A percentile compares a stretch with the other conserved stretches of the same genome.
phyloP scores from a whole-genome alignment of 768 basidiomycete species.

The Atractiella rhizophila region DNA sequence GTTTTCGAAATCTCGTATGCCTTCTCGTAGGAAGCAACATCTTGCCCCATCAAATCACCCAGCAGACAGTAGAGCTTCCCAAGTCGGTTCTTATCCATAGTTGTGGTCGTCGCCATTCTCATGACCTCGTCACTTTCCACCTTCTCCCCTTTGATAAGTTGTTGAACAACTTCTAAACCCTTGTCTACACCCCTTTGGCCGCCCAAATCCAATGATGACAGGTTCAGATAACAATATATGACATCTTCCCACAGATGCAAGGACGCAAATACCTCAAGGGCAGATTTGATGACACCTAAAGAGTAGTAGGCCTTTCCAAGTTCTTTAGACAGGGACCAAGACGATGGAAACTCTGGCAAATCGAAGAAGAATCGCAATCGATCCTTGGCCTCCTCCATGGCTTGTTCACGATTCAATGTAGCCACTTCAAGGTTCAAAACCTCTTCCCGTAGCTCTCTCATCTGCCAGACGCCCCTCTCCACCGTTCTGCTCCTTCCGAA shows the following conservation, averaged over 20 bases:
- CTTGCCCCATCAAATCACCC: conserved; percentile 68
- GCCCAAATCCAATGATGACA: too few relatives aligned
- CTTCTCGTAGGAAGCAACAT: conserved; percentile 43
- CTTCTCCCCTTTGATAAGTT: conserved; percentile 57
- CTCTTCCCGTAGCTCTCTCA: conserved; percentile 21
- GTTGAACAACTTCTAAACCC: conserved; percentile 54
- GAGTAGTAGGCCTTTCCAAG: conserved; percentile 57
- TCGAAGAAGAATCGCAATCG: conserved; percentile 55
- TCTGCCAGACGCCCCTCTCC: conserved; percentile 71
- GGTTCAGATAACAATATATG: conserved; percentile 56
- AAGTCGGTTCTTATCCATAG: conserved; percentile 37
- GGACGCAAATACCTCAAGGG: conserved; percentile 75
- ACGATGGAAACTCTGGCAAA: conserved; percentile 56
- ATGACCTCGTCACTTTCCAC: conserved; percentile 52
- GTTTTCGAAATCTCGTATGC: conserved; percentile 73
- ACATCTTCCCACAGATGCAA: conserved; percentile 99
- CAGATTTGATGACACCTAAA: conserved; percentile 67
- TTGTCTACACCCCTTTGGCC: conserved; percentile 35
- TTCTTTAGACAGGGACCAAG: conserved; percentile 84
- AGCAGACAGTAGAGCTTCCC: conserved; percentile 88
- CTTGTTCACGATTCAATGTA: conserved; percentile 35
- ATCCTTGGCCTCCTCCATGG: conserved; percentile 28
- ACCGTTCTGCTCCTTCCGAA: conserved; percentile 67
- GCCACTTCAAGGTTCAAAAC: conserved; percentile 7
- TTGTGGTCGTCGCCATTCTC: conserved; percentile 7